A percentile compares a stretch with the other conserved stretches of the same genome.
Conservation (phyloP, 2,329 filamentous ascomycete species). For the Colletotrichum cordylinicola region DNA sequence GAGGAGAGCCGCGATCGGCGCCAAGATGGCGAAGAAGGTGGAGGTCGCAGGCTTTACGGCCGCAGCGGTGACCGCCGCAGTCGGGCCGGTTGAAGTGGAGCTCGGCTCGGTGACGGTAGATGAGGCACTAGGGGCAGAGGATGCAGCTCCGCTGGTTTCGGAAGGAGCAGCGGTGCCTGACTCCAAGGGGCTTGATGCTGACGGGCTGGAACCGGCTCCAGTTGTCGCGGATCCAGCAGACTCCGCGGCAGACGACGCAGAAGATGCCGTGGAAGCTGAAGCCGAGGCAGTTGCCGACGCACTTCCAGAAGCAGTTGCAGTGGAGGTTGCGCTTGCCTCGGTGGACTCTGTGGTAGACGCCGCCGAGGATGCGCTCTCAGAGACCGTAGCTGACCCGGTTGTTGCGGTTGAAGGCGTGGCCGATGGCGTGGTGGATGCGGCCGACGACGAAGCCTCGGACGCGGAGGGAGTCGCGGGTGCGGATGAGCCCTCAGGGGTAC, state of each 20-base stretch:
- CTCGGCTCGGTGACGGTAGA: not conserved
- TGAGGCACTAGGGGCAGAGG: not conserved
- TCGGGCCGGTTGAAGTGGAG: not conserved
- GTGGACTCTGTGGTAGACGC: not conserved
- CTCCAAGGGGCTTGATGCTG: not conserved
- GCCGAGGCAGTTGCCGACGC: not conserved
- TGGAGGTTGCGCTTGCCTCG: not conserved
- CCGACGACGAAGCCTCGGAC: not conserved
- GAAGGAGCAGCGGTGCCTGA: not conserved
- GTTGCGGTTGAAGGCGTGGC: not conserved
- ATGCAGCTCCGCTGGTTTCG: not conserved
- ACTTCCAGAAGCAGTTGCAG: not conserved
- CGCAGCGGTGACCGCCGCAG: not conserved
- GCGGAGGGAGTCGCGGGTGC: not conserved
- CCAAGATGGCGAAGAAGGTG: not conserved
- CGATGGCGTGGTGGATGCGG: not conserved
- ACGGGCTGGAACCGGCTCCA: not conserved
- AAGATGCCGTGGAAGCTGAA: not conserved
- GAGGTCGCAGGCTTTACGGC: not conserved
- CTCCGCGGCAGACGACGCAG: not conserved
- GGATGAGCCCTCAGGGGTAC: not conserved
- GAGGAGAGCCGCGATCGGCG: constrained; percentile 9
- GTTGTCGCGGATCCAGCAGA: not conserved
- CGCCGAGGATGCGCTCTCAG: not conserved
- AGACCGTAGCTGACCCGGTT: not conserved